Base-by-base conservation (phyloP, 1,284 basidiomycete genomes). In the Ceraceosorus guamensis region DNA sequence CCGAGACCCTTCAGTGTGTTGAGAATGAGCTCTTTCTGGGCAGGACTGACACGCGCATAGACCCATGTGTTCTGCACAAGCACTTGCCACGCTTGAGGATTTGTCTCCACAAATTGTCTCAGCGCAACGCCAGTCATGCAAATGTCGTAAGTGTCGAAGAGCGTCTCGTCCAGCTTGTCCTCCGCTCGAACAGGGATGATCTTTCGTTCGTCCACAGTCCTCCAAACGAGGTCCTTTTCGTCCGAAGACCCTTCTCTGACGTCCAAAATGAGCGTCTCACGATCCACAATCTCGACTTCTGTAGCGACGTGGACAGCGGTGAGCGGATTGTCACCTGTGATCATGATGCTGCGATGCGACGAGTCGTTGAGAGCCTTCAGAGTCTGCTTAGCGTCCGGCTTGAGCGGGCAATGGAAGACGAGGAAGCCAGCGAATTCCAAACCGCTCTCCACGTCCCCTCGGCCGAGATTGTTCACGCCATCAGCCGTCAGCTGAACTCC, bases 341-440 rank as follows among this genome's bases (percentile, higher is more conserved):
- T 76, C 73, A 76, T 76, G 57, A 76, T 71, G 52, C 73, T 70
- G 34, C 73, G 67, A 61, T 76, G 73, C 39, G 70, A 70, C 35
- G 73, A 73, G 59, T 75, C 73, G 55, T 68, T 68, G 50, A 75
- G 62, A 61, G 71, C 65, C 53, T 67, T 66, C 52, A 76, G 53
- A 50, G 66, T 61, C 13, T 63, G 62, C 35, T 73, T 56, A 0
- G 73, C 73, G 56, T 76, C 73, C 2, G 68, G 62, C 59, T 76
- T 76, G 53, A 76, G 68, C 6, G 73, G 73, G 57, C 72, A 76
- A 63, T 76, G 72, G 67, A 76, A 74, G 31, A 75, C 67, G 16
- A 76, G 61, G 60, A 76, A 76, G 1, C 73, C 73, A 32, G 69
- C 73, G 56, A 76, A 76, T 51, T 62, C 61, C 24, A 76, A 61